phyloP scores from a whole-genome alignment of 148 eudicot genomes.

The Vaccinium corymbosum region DNA sequence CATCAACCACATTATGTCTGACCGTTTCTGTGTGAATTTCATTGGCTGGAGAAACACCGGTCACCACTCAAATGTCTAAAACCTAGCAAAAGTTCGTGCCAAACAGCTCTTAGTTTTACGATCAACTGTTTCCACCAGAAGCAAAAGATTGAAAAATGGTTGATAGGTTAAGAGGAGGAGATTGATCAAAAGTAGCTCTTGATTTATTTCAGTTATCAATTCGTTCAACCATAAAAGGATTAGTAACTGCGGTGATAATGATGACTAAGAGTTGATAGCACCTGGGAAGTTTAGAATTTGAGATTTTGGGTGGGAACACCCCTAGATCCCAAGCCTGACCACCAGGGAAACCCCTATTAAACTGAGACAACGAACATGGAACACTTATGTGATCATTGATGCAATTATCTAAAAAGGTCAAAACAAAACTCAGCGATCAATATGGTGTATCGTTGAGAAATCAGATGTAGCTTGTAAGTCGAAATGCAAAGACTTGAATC shows the following conservation, averaged over 20 bases:
- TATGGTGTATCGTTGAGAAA: too few relatives aligned
- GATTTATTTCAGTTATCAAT: slow-evolving; percentile 16
- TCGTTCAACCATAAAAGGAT: slow-evolving; percentile 14
- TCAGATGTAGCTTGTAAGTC: too few relatives aligned
- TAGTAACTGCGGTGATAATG: slow-evolving; percentile 1
- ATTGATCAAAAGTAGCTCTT: slow-evolving; percentile 12
- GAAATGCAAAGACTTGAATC: too few relatives aligned
- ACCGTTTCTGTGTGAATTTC: slow-evolving; percentile 36
- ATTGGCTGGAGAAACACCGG: slow-evolving; percentile 49
- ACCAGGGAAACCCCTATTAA: too few relatives aligned
- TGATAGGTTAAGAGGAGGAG: slow-evolving; percentile 5
- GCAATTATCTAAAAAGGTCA: too few relatives aligned
- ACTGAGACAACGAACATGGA: too few relatives aligned
- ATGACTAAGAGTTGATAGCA: slow-evolving; percentile 10
- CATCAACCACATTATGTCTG: slow-evolving; percentile 23
- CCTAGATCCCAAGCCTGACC: too few relatives aligned
- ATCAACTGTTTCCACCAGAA: slow-evolving; percentile 64
- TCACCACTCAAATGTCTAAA: slow-evolving; percentile 46
- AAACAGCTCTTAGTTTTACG: slow-evolving; percentile 54
- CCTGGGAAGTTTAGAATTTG: too few relatives aligned
- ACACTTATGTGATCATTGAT: too few relatives aligned
- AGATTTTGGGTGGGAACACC: too few relatives aligned
- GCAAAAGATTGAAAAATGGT: not conserved
- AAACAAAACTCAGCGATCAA: too few relatives aligned
- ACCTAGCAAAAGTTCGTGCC: slow-evolving; percentile 73